These are phyloP conservation scores for Colletotrichum magnum DNA, from an alignment of 2,329 filamentous ascomycete species.

Conservation along the genomic window DNA sequence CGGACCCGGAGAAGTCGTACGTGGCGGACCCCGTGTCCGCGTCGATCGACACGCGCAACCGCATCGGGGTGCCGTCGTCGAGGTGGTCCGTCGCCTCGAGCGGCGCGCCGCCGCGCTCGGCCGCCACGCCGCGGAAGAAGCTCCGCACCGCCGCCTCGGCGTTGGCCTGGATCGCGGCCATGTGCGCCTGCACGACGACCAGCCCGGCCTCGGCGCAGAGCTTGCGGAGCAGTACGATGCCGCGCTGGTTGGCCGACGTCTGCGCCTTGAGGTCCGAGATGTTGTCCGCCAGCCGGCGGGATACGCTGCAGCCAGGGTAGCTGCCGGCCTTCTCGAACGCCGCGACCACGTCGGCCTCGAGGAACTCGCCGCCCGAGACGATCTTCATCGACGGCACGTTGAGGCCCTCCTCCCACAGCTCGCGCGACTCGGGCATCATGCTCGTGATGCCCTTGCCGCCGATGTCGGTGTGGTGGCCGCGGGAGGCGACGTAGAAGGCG, in stretches of 20 bases:
- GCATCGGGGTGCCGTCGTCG: slow-evolving; percentile 54
- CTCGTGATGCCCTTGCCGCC: slow-evolving; percentile 55
- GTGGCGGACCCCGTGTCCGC: slow-evolving; percentile 48
- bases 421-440: slow-evolving; percentile 58
- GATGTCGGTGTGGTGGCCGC: slow-evolving; percentile 58
- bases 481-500: slow-evolving; percentile 55
- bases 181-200: slow-evolving; percentile 52
- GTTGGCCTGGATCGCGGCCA: slow-evolving; percentile 58
- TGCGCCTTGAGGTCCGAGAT: slow-evolving; percentile 60
- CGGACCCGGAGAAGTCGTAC: slow-evolving; percentile 55
- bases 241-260: slow-evolving; percentile 59
- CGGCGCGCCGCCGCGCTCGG: slow-evolving; percentile 40
- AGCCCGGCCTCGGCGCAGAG: slow-evolving; percentile 53
- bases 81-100: slow-evolving; percentile 50
- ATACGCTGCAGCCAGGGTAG: slow-evolving; percentile 54
- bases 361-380: slow-evolving; percentile 53
- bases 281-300: slow-evolving; percentile 56
- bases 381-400: slow-evolving; percentile 55
- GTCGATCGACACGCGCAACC: slow-evolving; percentile 50
- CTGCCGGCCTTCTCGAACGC: slow-evolving; percentile 51
- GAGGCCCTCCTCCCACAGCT: slow-evolving; percentile 61
- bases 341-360: slow-evolving; percentile 50
- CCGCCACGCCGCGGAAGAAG: slow-evolving; percentile 51
- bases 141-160: slow-evolving; percentile 54
- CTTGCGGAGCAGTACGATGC: slow-evolving; percentile 51